Evolutionary conservation across 2,329 filamentous ascomycete genomes (phyloP), one percentile per base, ranked within the genome.

Genomic region (Arachnomyces sp.): DNA sequence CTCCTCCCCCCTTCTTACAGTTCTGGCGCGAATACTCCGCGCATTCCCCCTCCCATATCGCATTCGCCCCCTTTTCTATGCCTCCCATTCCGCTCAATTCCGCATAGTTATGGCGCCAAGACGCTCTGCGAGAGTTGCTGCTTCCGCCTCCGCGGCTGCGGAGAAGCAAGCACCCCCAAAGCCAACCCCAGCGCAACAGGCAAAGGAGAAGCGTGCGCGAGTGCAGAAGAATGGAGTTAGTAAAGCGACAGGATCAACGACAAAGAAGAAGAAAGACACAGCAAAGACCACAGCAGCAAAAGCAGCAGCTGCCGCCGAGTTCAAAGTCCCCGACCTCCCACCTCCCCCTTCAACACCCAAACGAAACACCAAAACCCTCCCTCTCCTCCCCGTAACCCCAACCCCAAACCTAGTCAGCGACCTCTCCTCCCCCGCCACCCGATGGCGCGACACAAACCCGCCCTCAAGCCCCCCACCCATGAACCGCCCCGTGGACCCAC

Each of bases 41-140:
- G 32, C 31, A n/a, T 28, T 28, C n/a, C 9, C 31, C 20, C n/a
- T 18, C 15, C 17, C 31, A n/a, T 28, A 37, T 37, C 25, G 18
- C 5, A 29, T 17, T 13, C 35, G 35, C 4, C 9, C 18, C 14
- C 0, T 37, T 15, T 7, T 15, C 3, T 16, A 35, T 16, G 25
- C 25, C 28, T 30, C 43, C 4, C 28, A 25, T 15, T 33, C 28
- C 14, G 20, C 17, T 12, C 14, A 13, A 31, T 18, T 28, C 36
- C 50, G 34, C 45, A 57, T 15, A n/a, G n/a, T n/a, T 36, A 76
- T 77, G 73, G 67, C 72, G 30, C 57, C 74, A 8, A 58, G 74
- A 47, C 70, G 73, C 39, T 77, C 73, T 34, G 58, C 68, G 31
- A 67, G 73, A 33, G 60, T 73, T 25, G 61, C 59, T 36, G 55